Evolutionary conservation across 108 stramenopile species (phyloP).

Genomic region (Craspedostauros australis): DNA sequence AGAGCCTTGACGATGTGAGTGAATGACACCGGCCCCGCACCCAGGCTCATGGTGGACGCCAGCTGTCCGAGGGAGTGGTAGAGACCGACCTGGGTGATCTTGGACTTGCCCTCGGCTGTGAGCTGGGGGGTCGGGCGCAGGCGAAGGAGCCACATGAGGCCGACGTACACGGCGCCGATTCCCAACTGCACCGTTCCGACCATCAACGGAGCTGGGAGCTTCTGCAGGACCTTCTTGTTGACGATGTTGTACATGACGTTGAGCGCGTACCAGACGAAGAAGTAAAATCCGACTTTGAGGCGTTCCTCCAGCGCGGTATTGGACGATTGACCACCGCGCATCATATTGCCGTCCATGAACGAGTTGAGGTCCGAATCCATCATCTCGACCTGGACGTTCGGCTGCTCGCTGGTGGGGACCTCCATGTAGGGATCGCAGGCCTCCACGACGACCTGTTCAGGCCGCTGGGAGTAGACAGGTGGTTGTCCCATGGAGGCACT

Average conservation of each 20-base stretch:
- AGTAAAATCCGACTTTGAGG: conserved; percentile 75
- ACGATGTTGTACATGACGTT: conserved; percentile 96
- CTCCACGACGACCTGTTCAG: no score
- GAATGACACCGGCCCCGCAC: conserved; percentile 80
- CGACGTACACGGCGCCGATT: conserved; percentile 76
- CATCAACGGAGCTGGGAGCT: conserved; percentile 82
- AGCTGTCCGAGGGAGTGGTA: conserved; percentile 86
- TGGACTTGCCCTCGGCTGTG: conserved; percentile 24
- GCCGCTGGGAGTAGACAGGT: no score
- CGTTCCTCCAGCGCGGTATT: conserved; percentile 13
- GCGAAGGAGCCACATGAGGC: conserved; percentile 58
- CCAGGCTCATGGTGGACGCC: conserved; percentile 61
- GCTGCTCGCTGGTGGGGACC: no score
- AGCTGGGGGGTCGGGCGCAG: conserved; percentile 67
- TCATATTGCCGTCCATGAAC: no score
- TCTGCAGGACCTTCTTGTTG: conserved; percentile 93
- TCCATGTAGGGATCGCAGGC: no score
- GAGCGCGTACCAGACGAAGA: conserved; percentile 94
- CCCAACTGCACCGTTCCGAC: conserved; percentile 87
- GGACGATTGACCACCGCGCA: no score
- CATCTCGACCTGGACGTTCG: no score
- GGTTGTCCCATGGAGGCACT: no score
- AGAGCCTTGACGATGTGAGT: conserved; percentile 92
- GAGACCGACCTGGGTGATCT: conserved; percentile 56
- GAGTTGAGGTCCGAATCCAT: no score